Base-by-base conservation (phyloP, 2,329 filamentous ascomycete species). In the Pseudocercospora pini-densiflorae region DNA sequence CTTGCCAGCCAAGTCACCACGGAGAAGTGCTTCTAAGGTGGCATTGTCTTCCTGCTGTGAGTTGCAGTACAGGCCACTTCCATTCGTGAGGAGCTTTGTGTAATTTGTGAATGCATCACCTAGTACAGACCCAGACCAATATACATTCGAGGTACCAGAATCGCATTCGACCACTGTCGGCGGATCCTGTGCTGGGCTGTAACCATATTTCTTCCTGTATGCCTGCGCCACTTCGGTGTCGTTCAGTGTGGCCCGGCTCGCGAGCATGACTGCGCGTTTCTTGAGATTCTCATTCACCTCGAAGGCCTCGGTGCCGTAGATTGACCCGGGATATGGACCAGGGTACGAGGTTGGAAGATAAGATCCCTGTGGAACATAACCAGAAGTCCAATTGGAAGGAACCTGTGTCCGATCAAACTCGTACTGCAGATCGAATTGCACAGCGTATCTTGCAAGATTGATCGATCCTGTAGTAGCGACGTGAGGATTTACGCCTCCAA, bases 11-110 rank as follows among this genome's bases (percentile, higher is more conserved):
- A 71, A 31, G 4, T 72, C 68, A 29, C 70, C 78, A 10, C 78
- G 73, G 10, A 79, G 40, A 10, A 79, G 68, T 0, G 75, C 73
- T 59, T 76, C 76, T 14, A 79, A 72, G 0, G 72, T 77, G 0
- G 76, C 77, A 45, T 77, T 79, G 68, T 79, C 78, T 68, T 80
- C 78, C 63, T 79, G 76, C 24, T 72, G 72, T 1, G 77, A 76
- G 14, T 68, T 75, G 71, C 77, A 79, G 69, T 79, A 79, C 1
- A 72, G 51, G n/a, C 73, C 78, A 0, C 72, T 74, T 19, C 77
- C 78, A 60, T 79, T 78, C 16, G 78, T 79, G 19, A 76, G 62
- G 5, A 78, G 71, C 31, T 70, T 69, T 7, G 75, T 76, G 62
- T 71, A 78, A 19, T 73, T 74, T 10, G 57, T 64, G 57, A 79